These are phyloP conservation scores for Prinsepia uniflora DNA, from an alignment of 306 rosid species.

Conservation along the genomic window DNA sequence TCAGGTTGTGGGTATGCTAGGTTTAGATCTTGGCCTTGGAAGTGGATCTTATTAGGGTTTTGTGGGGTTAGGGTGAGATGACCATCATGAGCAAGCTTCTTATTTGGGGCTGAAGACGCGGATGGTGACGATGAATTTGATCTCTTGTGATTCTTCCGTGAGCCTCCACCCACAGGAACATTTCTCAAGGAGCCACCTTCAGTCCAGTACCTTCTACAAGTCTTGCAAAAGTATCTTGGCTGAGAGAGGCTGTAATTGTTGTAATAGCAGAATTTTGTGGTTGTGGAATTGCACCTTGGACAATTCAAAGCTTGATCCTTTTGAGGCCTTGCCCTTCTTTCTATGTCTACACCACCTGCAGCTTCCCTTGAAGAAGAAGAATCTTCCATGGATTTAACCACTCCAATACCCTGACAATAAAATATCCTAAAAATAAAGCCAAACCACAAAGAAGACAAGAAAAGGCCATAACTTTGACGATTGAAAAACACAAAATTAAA, in stretches of 20 bases:
- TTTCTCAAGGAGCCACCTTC: conserved; percentile 93
- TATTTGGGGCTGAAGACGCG: conserved; percentile 29
- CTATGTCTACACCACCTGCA: conserved; percentile 22
- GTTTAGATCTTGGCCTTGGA: conserved; percentile 84
- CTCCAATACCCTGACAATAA: conserved; percentile 46
- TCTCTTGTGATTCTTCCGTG: conserved; percentile 81
- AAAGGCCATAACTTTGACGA: conserved; percentile 31
- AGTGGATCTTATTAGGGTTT: conserved; percentile 64
- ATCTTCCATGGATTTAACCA: conserved; percentile 53
- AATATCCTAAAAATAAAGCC: conserved; percentile 13
- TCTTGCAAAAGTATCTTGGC: conserved; percentile 92
- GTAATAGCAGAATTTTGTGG: conserved; percentile 95
- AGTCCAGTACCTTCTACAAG: conserved; percentile 98
- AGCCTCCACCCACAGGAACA: conserved; percentile 98
- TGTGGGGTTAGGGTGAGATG: conserved; percentile 32
- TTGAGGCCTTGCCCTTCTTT: conserved; percentile 68
- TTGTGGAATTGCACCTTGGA: conserved; percentile 94
- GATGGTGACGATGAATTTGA: conserved; percentile 37
- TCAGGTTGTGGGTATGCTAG: conserved; percentile 54
- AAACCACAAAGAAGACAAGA: conserved; percentile 2
- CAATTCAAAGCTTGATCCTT: conserved; percentile 89
- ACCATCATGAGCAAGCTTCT: conserved; percentile 33
- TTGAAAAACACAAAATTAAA: conserved; percentile 8
- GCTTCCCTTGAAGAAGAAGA: conserved; percentile 31
- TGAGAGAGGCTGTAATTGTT: conserved; percentile 93